A percentile compares a stretch with the other conserved stretches of the same genome.
phyloP scores from a whole-genome alignment of 208 protist genomes.

The Crithidia bombi region DNA sequence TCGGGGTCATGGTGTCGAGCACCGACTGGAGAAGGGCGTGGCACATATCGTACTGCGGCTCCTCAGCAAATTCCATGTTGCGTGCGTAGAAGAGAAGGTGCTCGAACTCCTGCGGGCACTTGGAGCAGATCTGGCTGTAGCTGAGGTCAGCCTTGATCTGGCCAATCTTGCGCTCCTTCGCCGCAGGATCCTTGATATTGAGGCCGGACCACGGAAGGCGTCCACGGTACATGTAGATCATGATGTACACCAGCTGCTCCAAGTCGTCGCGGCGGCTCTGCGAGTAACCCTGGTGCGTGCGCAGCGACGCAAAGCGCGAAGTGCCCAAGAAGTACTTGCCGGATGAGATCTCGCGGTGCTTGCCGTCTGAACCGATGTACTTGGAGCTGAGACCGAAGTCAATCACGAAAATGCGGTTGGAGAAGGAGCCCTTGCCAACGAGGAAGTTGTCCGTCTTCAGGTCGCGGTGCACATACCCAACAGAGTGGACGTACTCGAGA shows the following conservation, averaged over 20 bases:
- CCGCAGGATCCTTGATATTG: constrained; percentile 78
- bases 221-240: constrained; percentile 96
- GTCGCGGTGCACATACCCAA: constrained; percentile 98
- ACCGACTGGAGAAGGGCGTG: constrained; percentile 55
- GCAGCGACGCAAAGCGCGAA: constrained; percentile 96
- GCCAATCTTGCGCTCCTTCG: constrained; percentile 68
- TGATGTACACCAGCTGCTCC: constrained; percentile 91
- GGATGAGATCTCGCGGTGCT: constrained; percentile 69
- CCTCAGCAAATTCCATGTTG: constrained; percentile 67
- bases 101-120: constrained; percentile 74
- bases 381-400: constrained; percentile 95
- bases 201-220: constrained; percentile 95
- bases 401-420: constrained; percentile 89
- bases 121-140: constrained; percentile 60
- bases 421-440: constrained; percentile 93
- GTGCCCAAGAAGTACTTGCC: constrained; percentile 97
- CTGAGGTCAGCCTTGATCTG: constrained; percentile 63
- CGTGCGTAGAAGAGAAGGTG: constrained; percentile 72
- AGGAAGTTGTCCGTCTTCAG: constrained; percentile 99
- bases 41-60: constrained; percentile 87
- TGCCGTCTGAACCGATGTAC: constrained; percentile 63
- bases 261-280: constrained; percentile 91
- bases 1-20: constrained; percentile 46
- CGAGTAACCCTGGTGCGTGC: constrained; percentile 95
- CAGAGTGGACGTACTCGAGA: constrained; percentile 98